Conservation (phyloP, 805 yeast genomes). For the Candida xyloterini region DNA sequence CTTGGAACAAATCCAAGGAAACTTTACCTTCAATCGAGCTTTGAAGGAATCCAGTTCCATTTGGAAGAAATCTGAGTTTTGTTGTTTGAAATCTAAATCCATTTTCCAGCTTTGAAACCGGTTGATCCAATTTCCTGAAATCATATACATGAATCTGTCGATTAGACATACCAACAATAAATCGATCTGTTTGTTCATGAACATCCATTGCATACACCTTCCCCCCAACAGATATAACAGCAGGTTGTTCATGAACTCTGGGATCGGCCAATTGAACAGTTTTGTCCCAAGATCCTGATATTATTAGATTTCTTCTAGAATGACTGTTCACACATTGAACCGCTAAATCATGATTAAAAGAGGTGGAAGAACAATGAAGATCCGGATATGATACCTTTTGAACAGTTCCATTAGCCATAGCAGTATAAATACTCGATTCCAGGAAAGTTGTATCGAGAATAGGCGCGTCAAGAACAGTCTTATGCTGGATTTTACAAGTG, state of each 20-base stretch:
- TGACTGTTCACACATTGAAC: slow-evolving; percentile 35
- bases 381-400: slow-evolving; percentile 34
- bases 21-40: slow-evolving; percentile 79
- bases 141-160: slow-evolving; percentile 59
- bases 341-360: slow-evolving; percentile 37
- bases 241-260: slow-evolving; percentile 23
- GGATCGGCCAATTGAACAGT: slow-evolving; percentile 47
- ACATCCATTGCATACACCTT: slow-evolving; percentile 66
- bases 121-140: slow-evolving; percentile 14
- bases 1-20: slow-evolving; percentile 61
- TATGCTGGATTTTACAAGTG: slow-evolving; percentile 1
- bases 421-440: slow-evolving; percentile 23
- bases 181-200: slow-evolving; percentile 29
- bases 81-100: slow-evolving; percentile 55
- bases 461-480: slow-evolving; percentile 11
- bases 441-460: slow-evolving; percentile 12
- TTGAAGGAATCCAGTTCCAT: slow-evolving; percentile 57
- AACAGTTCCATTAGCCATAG: slow-evolving; percentile 55
- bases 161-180: slow-evolving; percentile 50
- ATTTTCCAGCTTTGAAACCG: slow-evolving; percentile 11
- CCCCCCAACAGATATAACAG: slow-evolving; percentile 32
- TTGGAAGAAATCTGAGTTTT: slow-evolving; percentile 53
- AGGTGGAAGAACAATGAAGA: not conserved
- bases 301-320: slow-evolving; percentile 32
- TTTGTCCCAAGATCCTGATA: slow-evolving; percentile 66